Base-by-base conservation (phyloP, 208 protist genomes). In the Crithidia mellificae region DNA sequence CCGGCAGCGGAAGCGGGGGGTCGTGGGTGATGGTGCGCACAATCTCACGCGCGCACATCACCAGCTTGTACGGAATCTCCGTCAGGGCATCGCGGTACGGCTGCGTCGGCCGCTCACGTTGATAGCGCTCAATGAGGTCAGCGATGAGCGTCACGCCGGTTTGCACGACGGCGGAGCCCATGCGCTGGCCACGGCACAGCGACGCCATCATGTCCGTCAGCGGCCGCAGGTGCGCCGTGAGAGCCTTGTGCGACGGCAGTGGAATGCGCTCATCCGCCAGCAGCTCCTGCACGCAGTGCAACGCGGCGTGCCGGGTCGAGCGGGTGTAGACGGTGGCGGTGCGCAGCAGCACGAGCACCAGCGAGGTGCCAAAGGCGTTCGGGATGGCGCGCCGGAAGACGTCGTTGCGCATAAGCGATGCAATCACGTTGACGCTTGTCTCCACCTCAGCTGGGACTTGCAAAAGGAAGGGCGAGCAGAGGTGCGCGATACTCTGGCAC, bases 101-200 rank as follows among this genome's bases (percentile, higher is more conserved):
- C 32, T 68, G 27, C 44, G 36, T 59, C 2, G 83, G 81, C n/a
- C 80, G 71, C 46, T 81, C 73, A 12, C 63, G 55, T 58, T 75
- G 68, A 59, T 93, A 96, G 15, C 91, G 83, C 57, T 78, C 62
- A 49, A 87, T 80, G n/a, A 96, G 70, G 63, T 92, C 83, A 6
- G 84, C 83, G 11, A 96, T 72, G 17, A 96, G 61, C 8, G 78
- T 87, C n/a, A 94, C 84, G 39, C 88, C 91, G 44, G 92, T 83
- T 63, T 96, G 91, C 39, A 94, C 88, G 11, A 93, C 79, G 7
- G 81, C 77, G 36, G 80, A 89, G 17, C 78, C 77, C 72, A 90
- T 85, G 62, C 84, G 84, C 39, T 85, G 78, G 38, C 74, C 77
- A 24, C 68, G 67, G 73, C 91, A 96, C 36, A 96, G 47, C 20